Percentiles rank a stretch among this genome's conserved stretches.
Evolutionary conservation across 352 stramenopile genomes (phyloP).

Genomic region (Globisporangium spinosum): DNA sequence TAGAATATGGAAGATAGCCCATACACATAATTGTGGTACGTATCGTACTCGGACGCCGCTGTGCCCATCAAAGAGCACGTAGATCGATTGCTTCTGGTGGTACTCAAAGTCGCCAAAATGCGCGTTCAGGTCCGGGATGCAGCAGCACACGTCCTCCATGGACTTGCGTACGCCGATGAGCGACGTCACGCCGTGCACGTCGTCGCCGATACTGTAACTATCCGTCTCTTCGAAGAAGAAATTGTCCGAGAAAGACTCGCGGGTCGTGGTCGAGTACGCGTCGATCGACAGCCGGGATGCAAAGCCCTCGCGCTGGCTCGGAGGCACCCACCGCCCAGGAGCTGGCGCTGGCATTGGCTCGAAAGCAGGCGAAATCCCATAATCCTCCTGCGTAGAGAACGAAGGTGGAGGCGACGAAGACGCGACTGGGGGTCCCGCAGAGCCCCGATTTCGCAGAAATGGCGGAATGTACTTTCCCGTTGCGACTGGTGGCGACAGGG

Average conservation of each 20-base stretch:
- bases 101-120: conserved; percentile 36
- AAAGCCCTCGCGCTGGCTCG: conserved; percentile 53
- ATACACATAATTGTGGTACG: too few species aligned
- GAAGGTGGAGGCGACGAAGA: conserved; percentile 28
- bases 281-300: conserved; percentile 44
- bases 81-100: conserved; percentile 60
- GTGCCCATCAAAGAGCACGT: conserved; percentile 84
- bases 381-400: conserved; percentile 10
- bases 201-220: conserved; percentile 66
- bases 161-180: conserved; percentile 69
- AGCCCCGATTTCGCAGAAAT: conserved; percentile 66
- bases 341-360: conserved; percentile 35
- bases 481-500: conserved; percentile 51
- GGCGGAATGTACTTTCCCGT: conserved; percentile 69
- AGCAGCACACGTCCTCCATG: conserved; percentile 84
- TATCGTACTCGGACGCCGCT: conserved; percentile 64
- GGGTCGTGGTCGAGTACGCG: conserved; percentile 36
- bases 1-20: neutral
- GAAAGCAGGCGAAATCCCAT: conserved; percentile 29
- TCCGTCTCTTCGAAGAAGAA: conserved; percentile 60
- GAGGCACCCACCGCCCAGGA: conserved; percentile 48
- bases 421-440: conserved; percentile 24
- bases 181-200: conserved; percentile 73
- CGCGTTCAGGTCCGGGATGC: conserved; percentile 67
- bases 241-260: conserved; percentile 53